Conservation (phyloP, 1,139 yeast genomes). For the Arxiozyma heterogenica region DNA sequence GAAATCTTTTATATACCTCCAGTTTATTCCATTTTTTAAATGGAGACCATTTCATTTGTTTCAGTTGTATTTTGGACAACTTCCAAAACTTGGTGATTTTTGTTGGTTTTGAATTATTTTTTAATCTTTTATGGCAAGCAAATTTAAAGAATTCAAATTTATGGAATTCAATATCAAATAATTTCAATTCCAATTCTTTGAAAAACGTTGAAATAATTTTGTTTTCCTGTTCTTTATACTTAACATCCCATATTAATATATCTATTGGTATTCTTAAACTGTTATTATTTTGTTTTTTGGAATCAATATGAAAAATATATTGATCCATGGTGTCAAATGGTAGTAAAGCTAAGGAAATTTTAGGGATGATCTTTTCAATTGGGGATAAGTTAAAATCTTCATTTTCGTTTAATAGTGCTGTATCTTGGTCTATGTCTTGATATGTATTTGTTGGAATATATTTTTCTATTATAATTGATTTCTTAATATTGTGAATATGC, state of each 20-base stretch:
- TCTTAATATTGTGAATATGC: not conserved
- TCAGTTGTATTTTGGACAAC: constrained; percentile 9
- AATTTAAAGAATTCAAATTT: constrained; percentile 16
- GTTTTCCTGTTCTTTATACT: not conserved
- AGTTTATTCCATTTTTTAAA: constrained; percentile 5
- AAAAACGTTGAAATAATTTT: constrained; percentile 1
- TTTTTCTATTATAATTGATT: too few relatives aligned
- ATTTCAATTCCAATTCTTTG: constrained; percentile 1
- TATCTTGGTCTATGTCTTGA: not conserved
- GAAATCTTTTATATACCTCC: not conserved
- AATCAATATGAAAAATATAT: not conserved
- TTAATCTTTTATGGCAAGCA: not conserved
- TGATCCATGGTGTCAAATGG: not conserved
- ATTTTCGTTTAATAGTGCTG: not conserved
- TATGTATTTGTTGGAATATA: not conserved
- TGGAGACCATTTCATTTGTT: constrained; percentile 18
- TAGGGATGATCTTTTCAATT: not conserved
- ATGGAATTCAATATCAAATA: constrained; percentile 14
- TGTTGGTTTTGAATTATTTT: not conserved
- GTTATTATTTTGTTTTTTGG: not conserved
- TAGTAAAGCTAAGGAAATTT: not conserved
- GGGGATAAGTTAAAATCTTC: not conserved
- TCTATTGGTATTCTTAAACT: not conserved
- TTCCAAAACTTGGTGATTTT: constrained; percentile 10
- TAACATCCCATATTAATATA: not conserved